Conservation (phyloP, 345 rosid species). For the Erucastrum elatum region DNA sequence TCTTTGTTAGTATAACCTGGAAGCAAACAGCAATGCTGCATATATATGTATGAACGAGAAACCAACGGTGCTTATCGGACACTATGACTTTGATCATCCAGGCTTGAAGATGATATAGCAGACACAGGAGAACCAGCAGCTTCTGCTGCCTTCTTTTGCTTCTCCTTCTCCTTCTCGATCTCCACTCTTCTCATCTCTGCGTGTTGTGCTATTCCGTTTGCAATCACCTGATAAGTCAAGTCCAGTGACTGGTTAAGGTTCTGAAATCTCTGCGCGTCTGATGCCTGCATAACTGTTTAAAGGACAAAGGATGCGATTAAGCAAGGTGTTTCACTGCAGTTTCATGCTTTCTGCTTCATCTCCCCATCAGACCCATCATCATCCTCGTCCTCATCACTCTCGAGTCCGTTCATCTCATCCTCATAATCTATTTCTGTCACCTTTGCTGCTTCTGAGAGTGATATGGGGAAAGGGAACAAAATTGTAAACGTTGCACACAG, state of each 20-base stretch:
- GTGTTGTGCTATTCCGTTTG: conserved; percentile 86
- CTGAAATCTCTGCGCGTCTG: conserved; percentile 78
- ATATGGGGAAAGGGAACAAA: not conserved
- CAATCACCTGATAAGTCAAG: conserved; percentile 81
- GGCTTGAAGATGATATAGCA: conserved; percentile 4
- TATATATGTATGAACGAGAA: not conserved
- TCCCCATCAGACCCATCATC: conserved; percentile 39
- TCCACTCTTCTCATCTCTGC: conserved; percentile 64
- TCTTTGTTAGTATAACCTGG: no score
- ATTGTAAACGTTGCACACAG: conserved; percentile 9
- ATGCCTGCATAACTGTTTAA: conserved; percentile 66
- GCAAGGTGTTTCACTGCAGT: conserved; percentile 39
- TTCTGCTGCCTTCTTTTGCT: not conserved
- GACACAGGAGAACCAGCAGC: conserved; percentile 22
- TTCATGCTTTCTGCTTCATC: conserved; percentile 86
- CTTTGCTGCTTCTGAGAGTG: conserved; percentile 75
- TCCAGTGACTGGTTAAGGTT: conserved; percentile 80
- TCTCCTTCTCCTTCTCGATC: no score
- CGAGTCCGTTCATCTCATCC: conserved; percentile 92
- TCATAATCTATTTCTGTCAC: conserved; percentile 78
- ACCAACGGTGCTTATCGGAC: conserved; percentile 20
- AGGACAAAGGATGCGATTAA: not conserved
- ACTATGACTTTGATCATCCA: conserved; percentile 16
- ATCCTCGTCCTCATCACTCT: conserved; percentile 78
- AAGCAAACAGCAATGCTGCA: no score